Base-by-base conservation (phyloP, 2,329 filamentous ascomycete genomes). In the Rutstroemia sydowiana region DNA sequence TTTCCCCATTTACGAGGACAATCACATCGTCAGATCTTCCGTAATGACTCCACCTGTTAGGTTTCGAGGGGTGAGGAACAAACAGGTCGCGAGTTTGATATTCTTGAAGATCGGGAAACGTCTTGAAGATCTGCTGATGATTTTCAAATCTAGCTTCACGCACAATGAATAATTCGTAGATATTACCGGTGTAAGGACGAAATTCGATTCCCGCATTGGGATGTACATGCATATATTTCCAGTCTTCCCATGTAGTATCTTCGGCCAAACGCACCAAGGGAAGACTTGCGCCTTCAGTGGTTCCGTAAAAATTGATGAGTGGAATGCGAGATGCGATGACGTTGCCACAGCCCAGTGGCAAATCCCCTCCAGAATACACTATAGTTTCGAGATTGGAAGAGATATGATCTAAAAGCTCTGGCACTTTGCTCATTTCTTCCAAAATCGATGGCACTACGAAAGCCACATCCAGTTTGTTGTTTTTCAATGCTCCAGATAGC, bases 111-210 rank as follows among this genome's bases (percentile, higher is more conserved):
- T 45, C 28, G 9, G 31, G 43, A 23, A 23, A 43, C 60, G 40
- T 18, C 56, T 18, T 31, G 42, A 32, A 32, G 23, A 20, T n/a
- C 7, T 8, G 42, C 23, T n/a, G 23, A 31, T 31, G 34, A 10
- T 40, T 18, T 11, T 40, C 37, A 18, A 20, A 20, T 8, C 11
- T 20, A 14, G n/a, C 7, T 20, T 40, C n/a, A 13, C 37, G 46
- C 49, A 46, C 28, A 63, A 47, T 9, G 63, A 56, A 52, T 20
- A 65, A 41, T 52, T 67, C 65, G 26, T 57, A 65, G 1, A 32
- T 7, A 23, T 37, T 42, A 20, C 49, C 42, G 7, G n/a, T 18
- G 9, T 44, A 18, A 31, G 30, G 23, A 14, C 30, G 11, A n/a
- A 44, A 30, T 21, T 40, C 37, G 5, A 40, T 18, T 9, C 37